Base-by-base conservation (phyloP, 331 rosid species). In the Pyracantha coccinea region DNA sequence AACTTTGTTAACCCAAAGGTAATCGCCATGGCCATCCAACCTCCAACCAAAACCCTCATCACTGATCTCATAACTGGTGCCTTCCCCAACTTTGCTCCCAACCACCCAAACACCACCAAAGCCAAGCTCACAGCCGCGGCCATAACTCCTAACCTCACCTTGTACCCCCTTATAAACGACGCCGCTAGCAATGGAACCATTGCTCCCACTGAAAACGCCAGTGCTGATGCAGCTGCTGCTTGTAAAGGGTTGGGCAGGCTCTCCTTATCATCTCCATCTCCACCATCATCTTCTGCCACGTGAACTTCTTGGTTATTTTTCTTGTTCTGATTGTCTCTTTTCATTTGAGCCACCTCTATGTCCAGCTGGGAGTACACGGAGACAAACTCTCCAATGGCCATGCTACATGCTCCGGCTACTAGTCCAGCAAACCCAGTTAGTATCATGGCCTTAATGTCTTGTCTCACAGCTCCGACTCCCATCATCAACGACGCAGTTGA, bases 341-440 rank as follows among this genome's bases (percentile, higher is more conserved):
- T 83, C 80, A 81, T 74, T 33, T 94, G 98, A 12, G 98, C 93
- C 63, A 94, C 50, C 76, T 88, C 98, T 23, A 87, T 87, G 75
- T 94, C 98, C 54, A 88, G 35, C 63, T 94, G 98, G 1, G 98
- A 91, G 75, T 94, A 87, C 2, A 94, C 98, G 1, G 97, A 94
- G 25, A 94, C 98, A 57, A 88, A 94, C 83, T 94, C 98, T 0
- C 98, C 98, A 4, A 94, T 94, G 6, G 98, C 98, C 98, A 94
- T 94, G 72, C 98, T 94, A 7, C 94, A 94, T 0, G 98, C 97
- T 0, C 98, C 98, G 0, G 97, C 98, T 0, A 94, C 93, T 2
- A 94, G 72, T 2, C 98, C 98, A 0, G 97, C 98, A 19, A 94
- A 91, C 16, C 98, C 98, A 0, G 95, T 68, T 13, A 94, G 84